phyloP scores from a whole-genome alignment of 306 rosid species.

The Vigna nakashimae region DNA sequence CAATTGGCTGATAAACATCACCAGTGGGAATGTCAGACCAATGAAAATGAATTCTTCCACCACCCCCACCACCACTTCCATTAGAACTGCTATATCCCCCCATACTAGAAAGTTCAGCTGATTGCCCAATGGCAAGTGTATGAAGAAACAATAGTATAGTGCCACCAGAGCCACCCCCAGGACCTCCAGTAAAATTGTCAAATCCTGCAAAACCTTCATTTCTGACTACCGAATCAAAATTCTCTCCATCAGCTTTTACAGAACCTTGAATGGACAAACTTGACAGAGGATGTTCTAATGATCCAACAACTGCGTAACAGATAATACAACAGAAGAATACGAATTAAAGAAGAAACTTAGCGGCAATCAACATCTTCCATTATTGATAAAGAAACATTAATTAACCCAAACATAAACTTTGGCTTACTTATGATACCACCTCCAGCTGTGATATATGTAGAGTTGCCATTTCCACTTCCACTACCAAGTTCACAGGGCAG shows the following conservation, averaged over 20 bases:
- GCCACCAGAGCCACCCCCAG: conserved; percentile 99
- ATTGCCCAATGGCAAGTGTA: conserved; percentile 62
- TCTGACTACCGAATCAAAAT: conserved; percentile 53
- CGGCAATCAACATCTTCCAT: conserved; percentile 20
- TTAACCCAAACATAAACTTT: conserved; percentile 52
- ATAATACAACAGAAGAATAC: conserved; percentile 33
- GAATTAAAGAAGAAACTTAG: conserved; percentile 10
- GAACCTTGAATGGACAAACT: conserved; percentile 82
- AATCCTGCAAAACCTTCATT: conserved; percentile 37
- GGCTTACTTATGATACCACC: conserved; percentile 93
- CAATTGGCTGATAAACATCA: conserved; percentile 96
- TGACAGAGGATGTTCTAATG: conserved; percentile 85
- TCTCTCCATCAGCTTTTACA: conserved; percentile 80
- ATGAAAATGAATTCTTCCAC: conserved; percentile 97
- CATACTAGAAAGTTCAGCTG: conserved; percentile 82
- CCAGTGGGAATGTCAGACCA: conserved; percentile 96
- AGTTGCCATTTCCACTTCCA: conserved; percentile 85
- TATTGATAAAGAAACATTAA: conserved; percentile 22
- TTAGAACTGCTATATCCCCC: conserved; percentile 78
- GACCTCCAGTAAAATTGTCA: conserved; percentile 63
- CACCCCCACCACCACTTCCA: conserved; percentile 96
- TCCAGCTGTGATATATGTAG: conserved; percentile 72
- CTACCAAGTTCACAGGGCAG: conserved; percentile 99
- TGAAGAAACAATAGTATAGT: conserved; percentile 82
- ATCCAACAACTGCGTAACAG: conserved; percentile 81